Base-by-base conservation (phyloP, 129 eudicot genomes). In the Smallanthus sonchifolius region DNA sequence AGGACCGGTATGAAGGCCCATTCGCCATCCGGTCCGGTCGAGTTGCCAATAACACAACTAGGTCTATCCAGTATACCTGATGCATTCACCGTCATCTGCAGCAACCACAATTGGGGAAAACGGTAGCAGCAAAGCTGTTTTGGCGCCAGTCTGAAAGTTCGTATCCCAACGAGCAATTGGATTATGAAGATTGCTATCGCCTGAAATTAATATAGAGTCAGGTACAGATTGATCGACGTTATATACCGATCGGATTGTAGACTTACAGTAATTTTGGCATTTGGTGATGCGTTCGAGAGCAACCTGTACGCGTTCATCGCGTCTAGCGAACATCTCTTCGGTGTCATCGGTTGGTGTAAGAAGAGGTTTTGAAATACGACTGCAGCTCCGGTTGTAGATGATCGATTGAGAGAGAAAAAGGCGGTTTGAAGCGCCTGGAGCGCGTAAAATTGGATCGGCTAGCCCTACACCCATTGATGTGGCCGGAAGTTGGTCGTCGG, bases 121-220 rank as follows among this genome's bases (percentile, higher is more conserved):
- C 34, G 99, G 97, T 38, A 88, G 99, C 75, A 94, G 79, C 84
- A 94, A 76, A 75, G 96, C 87, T 62, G 93, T 84, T 80, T 83
- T 94, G 78, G 97, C 83, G 69, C 99, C 96, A 20, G 88, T 84
- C 75, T 94, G 97, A 62, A 94, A 91, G 47, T 91, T 88, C 36
- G 99, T 94, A 78, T 94, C 99, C 99, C 99, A 94, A 11, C 96
- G 84, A 67, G 99, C 99, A 83, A 94, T 94, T 74, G 87, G 97
- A 81, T 91, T 91, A 51, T 88, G 87, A 7, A 91, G 88, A 84
- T 85, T 88, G 75, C 81, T 85, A 34, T 87, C 89, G 76, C 97
- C 99, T 94, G 91, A 64, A 48, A 45, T 67, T 39, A 59, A 57
- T 19, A 15, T 6, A 42, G 48, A 44, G 64, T 61, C 4, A 38